phyloP scores from a whole-genome alignment of 2,329 filamentous ascomycete genomes.

The Penicillium carneum region DNA sequence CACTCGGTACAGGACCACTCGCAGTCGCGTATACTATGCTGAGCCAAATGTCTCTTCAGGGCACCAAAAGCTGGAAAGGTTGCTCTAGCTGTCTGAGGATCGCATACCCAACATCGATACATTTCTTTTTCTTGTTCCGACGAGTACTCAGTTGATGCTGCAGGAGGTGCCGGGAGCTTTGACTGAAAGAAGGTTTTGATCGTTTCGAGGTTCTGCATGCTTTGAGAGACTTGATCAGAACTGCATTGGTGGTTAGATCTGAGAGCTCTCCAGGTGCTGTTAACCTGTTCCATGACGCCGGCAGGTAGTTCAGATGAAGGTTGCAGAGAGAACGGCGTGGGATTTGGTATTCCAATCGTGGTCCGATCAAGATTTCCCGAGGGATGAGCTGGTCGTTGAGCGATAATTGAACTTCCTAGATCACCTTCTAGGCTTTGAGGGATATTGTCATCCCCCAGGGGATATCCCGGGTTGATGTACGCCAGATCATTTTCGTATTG shows the following conservation, averaged over 20 bases:
- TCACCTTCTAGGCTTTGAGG: neutral
- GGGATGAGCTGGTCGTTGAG: neutral
- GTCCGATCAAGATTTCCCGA: neutral
- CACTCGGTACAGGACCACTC: neutral
- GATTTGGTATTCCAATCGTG: neutral
- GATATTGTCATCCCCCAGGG: neutral
- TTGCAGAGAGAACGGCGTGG: neutral
- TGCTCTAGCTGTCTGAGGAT: neutral
- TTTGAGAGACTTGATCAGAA: neutral
- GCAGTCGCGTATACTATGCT: neutral
- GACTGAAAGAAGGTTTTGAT: neutral
- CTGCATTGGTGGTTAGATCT: neutral
- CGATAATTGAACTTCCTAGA: neutral
- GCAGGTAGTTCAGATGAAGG: no score
- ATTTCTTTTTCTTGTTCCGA: neutral
- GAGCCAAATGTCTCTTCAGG: conserved; percentile 4
- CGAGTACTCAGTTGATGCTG: neutral
- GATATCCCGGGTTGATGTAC: neutral
- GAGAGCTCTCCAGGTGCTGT: neutral
- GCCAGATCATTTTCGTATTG: neutral
- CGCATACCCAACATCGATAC: neutral
- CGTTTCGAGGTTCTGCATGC: neutral
- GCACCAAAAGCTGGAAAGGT: neutral
- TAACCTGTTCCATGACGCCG: neutral
- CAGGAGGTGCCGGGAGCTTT: neutral